Base-by-base conservation (phyloP, 495 filamentous ascomycete species). In the Penicillium arizonense region DNA sequence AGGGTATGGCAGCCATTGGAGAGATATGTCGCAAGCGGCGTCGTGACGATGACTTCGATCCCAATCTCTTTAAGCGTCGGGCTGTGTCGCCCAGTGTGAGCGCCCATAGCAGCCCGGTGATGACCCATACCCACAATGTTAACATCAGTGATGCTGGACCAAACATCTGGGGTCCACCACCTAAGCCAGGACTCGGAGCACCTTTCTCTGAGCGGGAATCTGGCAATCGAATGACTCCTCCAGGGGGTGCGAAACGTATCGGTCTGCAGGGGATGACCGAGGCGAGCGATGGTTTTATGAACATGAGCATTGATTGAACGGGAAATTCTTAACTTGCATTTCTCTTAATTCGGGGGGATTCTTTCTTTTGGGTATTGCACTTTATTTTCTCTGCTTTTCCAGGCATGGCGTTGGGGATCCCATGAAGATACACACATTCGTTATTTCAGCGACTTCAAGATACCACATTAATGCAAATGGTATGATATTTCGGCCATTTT, bases 201-300 rank as follows among this genome's bases (percentile, higher is more conserved):
- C 69, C 71, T n/a, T 74, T 74, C 34, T 75, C 76, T 3, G 80
- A 84, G 43, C 70, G 80, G 20, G 77, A 77, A 24, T 76, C 61
- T 60, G 56, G 66, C 26, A 63, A 64, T 48, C 67, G 69, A 40
- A 71, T 65, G 47, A 62, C 69, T 42, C 52, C 65, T 36, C 62
- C 68, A 64, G 75, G 75, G 20, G 72, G 74, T 11, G 64, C 79
- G 24, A 89, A 88, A 55, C 78, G 93, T 47, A 77, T 97, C 24
- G 96, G 95, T 18, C 79, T 95, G 47, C 94, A 97, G 67, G 94
- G 94, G 0, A 96, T 97, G 90, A 89, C 78, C 43, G 95, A 97
- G 73, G 94, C 95, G 3, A 88, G 90, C 62, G 94, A 97, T 72
- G 89, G 91, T 18, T 77, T 97, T 57, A 97, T 96, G 89, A 91